Evolutionary conservation across 176 grass and related monocot species (phyloP), one percentile per base, ranked within the genome.

Genomic region (Pharus latifolius): DNA sequence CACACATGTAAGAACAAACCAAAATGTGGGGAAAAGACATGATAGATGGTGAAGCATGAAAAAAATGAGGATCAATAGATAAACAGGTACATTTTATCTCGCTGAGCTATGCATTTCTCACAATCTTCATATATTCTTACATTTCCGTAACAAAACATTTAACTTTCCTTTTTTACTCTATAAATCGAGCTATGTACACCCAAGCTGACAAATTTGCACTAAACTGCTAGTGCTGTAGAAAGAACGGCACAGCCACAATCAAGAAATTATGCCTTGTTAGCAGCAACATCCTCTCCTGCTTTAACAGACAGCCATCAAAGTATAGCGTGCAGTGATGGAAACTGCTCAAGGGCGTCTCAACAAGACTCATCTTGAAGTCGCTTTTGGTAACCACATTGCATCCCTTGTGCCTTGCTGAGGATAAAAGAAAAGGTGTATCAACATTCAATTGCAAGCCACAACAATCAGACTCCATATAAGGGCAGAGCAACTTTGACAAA

Each of bases 401-500:
- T 38, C 9, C 35, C 4, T 38, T 38, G 4, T 38, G 35, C 6
- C 35, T 38, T 38, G 47, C 56, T 22, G 70, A 49, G 44, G 56
- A 37, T 25, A 32, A 9, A 52, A 40, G 33, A 47, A 45, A 38
- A 45, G 20, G 18, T 6, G 65, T 20, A 68, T 51, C 17, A 47
- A 26, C n/a, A 49, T 49, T 32, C 0, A 12, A 71, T 22, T 24
- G 5, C 47, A 47, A 4, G 3, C 7, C 19, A 37, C 10, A 17
- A 56, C 63, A 81, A 48, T 94, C 63, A 99, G 58, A 91, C 67
- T 15, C 90, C 96, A 17, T 83, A 95, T 9, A 95, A 56, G 33
- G 84, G 95, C 49, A 94, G 35, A 27, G 53, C 84, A 26, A 99
- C 87, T 78, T 87, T 94, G 43, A 94, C 68, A 79, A 99, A 99